Evolutionary conservation across 352 stramenopile species (phyloP).

Genomic region (Pythium grandisporangium): DNA sequence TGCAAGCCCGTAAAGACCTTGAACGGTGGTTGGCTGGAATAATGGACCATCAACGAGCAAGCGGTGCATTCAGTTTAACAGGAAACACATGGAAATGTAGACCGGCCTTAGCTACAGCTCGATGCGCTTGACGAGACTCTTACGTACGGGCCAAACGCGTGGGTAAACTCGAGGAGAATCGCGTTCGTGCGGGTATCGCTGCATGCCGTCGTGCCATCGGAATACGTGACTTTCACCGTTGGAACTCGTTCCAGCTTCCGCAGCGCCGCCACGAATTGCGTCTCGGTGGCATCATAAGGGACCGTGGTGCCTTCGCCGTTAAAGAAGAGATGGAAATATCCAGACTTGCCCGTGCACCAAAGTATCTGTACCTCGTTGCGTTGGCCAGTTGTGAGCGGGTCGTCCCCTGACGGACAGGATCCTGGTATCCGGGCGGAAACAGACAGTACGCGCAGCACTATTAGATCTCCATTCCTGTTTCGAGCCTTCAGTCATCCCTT

Average conservation of each 20-base stretch:
- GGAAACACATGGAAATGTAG: too few relatives aligned
- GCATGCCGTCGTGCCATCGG: slow-evolving; percentile 24
- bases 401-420: slow-evolving; percentile 79
- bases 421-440: too few relatives aligned
- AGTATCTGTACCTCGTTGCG: slow-evolving; percentile 80
- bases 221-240: slow-evolving; percentile 41
- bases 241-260: slow-evolving; percentile 17
- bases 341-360: slow-evolving; percentile 61
- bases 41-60: not conserved
- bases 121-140: too few relatives aligned
- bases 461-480: too few relatives aligned
- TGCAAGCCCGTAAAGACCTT: slow-evolving; percentile 38
- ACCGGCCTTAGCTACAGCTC: too few relatives aligned
- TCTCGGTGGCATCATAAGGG: slow-evolving; percentile 33
- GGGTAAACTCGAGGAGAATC: slow-evolving; percentile 54
- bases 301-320: slow-evolving; percentile 43
- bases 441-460: too few relatives aligned
- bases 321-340: slow-evolving; percentile 65
- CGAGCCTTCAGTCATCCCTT: too few relatives aligned
- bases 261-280: slow-evolving; percentile 47
- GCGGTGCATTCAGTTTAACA: not conserved
- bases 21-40: slow-evolving; percentile 38
- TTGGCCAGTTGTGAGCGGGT: slow-evolving; percentile 76
- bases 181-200: slow-evolving; percentile 27
- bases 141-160: slow-evolving; percentile 49